Evolutionary conservation across 73 alveolate genomes (phyloP).

Genomic region (Paramecium bursaria): DNA sequence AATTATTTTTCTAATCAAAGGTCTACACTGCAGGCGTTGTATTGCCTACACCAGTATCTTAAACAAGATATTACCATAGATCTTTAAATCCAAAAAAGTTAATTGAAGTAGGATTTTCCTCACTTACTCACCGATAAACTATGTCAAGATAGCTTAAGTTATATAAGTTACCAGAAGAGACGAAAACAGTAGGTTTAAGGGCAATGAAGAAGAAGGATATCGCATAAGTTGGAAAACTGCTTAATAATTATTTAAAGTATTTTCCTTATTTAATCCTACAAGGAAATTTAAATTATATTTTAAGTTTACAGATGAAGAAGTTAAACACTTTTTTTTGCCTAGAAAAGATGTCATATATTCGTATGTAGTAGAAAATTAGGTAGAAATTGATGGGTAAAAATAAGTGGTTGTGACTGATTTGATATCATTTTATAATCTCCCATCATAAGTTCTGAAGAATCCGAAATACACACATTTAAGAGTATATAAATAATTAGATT

Average conservation of each 20-base stretch:
- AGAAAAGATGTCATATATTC: slow-evolving; percentile 87
- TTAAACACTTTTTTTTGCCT: slow-evolving; percentile 88
- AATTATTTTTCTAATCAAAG: not conserved
- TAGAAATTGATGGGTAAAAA: too few relatives aligned
- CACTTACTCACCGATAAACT: slow-evolving; percentile 81
- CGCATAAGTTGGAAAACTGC: slow-evolving; percentile 76
- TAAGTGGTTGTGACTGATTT: slow-evolving; percentile 94
- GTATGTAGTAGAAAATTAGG: slow-evolving; percentile 94
- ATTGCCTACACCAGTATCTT: slow-evolving; percentile 90
- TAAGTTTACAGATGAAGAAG: slow-evolving; percentile 81
- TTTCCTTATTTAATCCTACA: not conserved
- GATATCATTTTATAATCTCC: slow-evolving; percentile 92
- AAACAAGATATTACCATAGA: slow-evolving; percentile 94
- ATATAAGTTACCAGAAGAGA: slow-evolving; percentile 87
- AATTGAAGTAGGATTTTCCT: slow-evolving; percentile 89
- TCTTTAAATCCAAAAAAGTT: slow-evolving; percentile 96
- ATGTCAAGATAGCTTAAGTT: slow-evolving; percentile 88
- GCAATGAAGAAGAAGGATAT: slow-evolving; percentile 92
- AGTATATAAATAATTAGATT: slow-evolving; percentile 17
- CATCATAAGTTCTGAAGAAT: slow-evolving; percentile 90
- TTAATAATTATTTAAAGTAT: slow-evolving; percentile 75
- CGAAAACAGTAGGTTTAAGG: slow-evolving; percentile 85
- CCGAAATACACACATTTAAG: slow-evolving; percentile 80
- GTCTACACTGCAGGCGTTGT: slow-evolving; percentile 92
- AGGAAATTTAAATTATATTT: slow-evolving; percentile 73